These are phyloP conservation scores for Ceriops zippeliana DNA, from an alignment of 345 rosid genomes.

Conservation along the genomic window DNA sequence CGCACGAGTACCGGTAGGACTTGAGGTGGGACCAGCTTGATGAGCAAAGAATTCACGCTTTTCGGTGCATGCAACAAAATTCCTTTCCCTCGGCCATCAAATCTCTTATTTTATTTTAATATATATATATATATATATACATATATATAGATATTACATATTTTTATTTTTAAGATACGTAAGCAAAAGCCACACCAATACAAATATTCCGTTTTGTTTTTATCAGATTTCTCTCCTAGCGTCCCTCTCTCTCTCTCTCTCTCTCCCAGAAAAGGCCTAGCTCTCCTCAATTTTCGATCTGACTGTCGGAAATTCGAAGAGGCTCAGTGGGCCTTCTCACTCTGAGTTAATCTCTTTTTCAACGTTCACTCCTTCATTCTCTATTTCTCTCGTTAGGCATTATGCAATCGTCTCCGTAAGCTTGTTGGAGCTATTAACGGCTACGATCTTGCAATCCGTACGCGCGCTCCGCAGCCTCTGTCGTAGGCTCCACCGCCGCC, in stretches of 20 bases:
- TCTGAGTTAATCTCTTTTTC: not conserved
- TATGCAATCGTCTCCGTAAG: slow-evolving; percentile 1
- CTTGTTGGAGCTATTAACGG: slow-evolving; percentile 18
- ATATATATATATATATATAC: not conserved
- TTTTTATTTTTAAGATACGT: not conserved
- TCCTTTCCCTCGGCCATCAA: slow-evolving; percentile 38
- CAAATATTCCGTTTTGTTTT: not conserved
- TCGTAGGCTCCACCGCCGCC: not conserved
- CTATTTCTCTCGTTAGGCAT: not conserved
- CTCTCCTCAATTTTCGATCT: slow-evolving; percentile 36
- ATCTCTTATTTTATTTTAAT: slow-evolving; percentile 2
- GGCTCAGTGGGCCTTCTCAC: not conserved
- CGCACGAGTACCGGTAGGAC: not conserved
- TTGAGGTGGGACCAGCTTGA: not conserved
- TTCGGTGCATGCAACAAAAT: slow-evolving; percentile 19
- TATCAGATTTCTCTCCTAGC: not conserved
- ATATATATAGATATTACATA: no score
- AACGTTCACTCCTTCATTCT: not conserved
- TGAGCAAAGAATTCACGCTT: slow-evolving; percentile 1
- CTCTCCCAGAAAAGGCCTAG: not conserved
- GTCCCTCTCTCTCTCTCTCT: not conserved
- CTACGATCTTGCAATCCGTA: slow-evolving; percentile 23
- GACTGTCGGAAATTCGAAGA: slow-evolving; percentile 8
- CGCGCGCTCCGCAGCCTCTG: slow-evolving; percentile 17
- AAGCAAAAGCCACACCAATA: not conserved